Base-by-base conservation (phyloP, 2,329 filamentous ascomycete species). In the Claviceps pazoutovae region DNA sequence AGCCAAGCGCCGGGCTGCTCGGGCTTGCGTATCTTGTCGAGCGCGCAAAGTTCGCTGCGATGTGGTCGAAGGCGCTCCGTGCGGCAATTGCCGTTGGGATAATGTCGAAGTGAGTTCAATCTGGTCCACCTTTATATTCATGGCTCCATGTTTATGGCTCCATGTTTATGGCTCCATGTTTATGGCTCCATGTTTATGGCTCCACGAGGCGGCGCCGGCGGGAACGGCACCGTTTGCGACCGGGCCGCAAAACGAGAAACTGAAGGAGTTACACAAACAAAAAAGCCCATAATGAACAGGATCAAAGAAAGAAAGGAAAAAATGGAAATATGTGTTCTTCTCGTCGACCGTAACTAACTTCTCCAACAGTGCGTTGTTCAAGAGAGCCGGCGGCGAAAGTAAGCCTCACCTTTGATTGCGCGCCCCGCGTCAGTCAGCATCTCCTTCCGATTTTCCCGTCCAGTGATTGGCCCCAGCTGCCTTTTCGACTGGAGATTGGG, bases 41-140 rank as follows among this genome's bases (percentile, higher is more conserved):
- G 83, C 86, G 53, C 82, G 90, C 63, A 96, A 96, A 67, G 90
- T 96, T 43, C 81, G 90, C 53, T 96, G 90, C 72, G 90, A 96
- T 71, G 89, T 95, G 52, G 88, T 93, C 54, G 88, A 95, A 67
- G 84, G 85, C 48, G 84, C 84, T 44, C 88, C 88, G 1, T 95
- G 88, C 67, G 89, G 86, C 52, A 95, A 95, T 68, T 94, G 88
- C 70, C 76, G 86, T 56, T 79, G 86, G 71, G 85, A 88, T 66
- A 82, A 86, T 64, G 83, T 88, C 53, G 82, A 87, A 63, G 67
- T 69, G 62, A 50, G 66, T 55, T 43, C 50, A 17, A 9, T 4
- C 5, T 34, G 9, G 30, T 34, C 9, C 30, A 34, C 30, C 9
- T 11, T 34, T 11, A 34, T 34, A 34, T 11, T 34, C 30, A 30